phyloP scores from a whole-genome alignment of 129 eudicot genomes.

The Tanacetum coccineum region DNA sequence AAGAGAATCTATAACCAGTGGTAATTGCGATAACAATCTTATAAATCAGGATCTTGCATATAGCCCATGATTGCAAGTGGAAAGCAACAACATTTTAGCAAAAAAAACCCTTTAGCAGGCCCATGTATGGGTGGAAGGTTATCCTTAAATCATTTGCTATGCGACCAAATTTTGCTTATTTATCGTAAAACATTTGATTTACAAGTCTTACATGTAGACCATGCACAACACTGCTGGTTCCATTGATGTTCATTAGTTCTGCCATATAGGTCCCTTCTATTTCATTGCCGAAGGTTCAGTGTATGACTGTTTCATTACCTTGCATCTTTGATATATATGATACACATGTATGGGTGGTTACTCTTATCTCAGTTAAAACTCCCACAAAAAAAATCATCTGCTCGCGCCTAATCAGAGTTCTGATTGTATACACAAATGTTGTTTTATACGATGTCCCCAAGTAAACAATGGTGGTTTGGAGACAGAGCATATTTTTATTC shows the following conservation, averaged over 20 bases:
- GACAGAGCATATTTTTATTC: no score
- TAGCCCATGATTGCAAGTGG: slow-evolving; percentile 98
- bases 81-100: slow-evolving; percentile 76
- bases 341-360: background rate
- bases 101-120: slow-evolving; percentile 87
- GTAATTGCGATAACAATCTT: slow-evolving; percentile 79
- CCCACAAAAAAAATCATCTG: slow-evolving; percentile 2
- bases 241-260: slow-evolving; percentile 81
- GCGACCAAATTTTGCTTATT: no score
- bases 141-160: slow-evolving; percentile 19
- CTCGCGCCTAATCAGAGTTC: background rate
- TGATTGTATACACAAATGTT: slow-evolving; percentile 31
- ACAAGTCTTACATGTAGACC: slow-evolving; percentile 45
- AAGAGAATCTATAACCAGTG: slow-evolving; percentile 40
- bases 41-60: slow-evolving; percentile 97
- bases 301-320: slow-evolving; percentile 40
- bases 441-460: slow-evolving; percentile 98
- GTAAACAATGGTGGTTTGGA: no score
- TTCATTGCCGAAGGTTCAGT: slow-evolving; percentile 96
- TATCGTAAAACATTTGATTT: slow-evolving; percentile 18
- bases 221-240: slow-evolving; percentile 90
- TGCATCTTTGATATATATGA: slow-evolving; percentile 2
- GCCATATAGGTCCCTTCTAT: slow-evolving; percentile 76
- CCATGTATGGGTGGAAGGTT: slow-evolving; percentile 80
- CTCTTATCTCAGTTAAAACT: background rate